Percentiles rank a stretch among this genome's conserved stretches.
These are phyloP conservation scores for Gorgonomyces haynaldii DNA, from an alignment of 192 early-diverging fungal genomes.

Conservation along the genomic window DNA sequence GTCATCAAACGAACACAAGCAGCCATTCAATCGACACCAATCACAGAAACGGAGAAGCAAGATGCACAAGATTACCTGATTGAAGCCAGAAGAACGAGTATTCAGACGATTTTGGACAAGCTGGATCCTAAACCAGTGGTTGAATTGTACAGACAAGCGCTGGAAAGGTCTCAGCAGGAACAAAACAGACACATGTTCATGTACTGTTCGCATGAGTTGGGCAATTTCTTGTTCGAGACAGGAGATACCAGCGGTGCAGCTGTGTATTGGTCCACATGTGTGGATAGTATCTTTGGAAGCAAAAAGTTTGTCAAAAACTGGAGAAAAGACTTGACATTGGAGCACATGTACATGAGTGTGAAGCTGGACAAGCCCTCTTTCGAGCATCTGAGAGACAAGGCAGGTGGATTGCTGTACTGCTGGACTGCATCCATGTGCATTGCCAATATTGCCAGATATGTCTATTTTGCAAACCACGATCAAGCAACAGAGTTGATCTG, in stretches of 20 bases:
- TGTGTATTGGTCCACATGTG: constrained; percentile 15
- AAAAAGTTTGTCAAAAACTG: constrained; percentile 6
- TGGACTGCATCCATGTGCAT: constrained; percentile 6
- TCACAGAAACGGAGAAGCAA: too few relatives aligned
- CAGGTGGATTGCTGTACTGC: constrained; percentile 11
- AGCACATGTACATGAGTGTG: background rate
- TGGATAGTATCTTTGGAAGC: constrained; percentile 12
- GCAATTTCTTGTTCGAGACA: constrained; percentile 5
- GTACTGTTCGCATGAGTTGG: constrained; percentile 8
- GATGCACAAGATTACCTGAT: too few relatives aligned
- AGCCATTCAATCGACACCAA: background rate
- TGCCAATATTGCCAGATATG: constrained; percentile 7
- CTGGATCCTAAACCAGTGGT: background rate
- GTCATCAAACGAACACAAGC: background rate
- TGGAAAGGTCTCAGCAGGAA: background rate
- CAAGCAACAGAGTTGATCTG: constrained; percentile 9
- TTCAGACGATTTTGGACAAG: background rate
- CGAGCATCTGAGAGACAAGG: background rate
- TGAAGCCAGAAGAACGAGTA: background rate
- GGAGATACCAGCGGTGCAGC: constrained; percentile 6
- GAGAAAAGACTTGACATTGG: background rate
- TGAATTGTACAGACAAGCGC: background rate
- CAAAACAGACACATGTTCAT: background rate
- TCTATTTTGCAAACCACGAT: constrained; percentile 13
- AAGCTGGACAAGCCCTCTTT: background rate